A percentile compares a stretch with the other conserved stretches of the same genome.
These are phyloP conservation scores for Psidium guajava DNA, from an alignment of 345 rosid genomes.

Conservation along the genomic window DNA sequence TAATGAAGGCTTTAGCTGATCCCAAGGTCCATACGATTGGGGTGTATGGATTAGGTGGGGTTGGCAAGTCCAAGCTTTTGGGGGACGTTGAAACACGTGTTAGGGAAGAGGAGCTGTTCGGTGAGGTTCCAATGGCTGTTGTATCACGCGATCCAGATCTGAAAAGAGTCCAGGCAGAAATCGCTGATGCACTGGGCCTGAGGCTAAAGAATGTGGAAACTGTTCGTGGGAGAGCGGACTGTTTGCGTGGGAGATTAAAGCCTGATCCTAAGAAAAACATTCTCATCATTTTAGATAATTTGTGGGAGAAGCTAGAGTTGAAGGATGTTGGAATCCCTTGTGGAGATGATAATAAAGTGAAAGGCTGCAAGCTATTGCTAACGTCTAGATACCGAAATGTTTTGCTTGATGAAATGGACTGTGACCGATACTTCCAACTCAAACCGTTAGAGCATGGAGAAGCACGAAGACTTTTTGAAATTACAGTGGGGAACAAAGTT, in stretches of 20 bases:
- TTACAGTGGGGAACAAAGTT: neutral
- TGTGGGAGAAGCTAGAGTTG: slow-evolving; percentile 9
- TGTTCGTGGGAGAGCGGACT: neutral
- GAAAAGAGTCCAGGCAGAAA: slow-evolving; percentile 1
- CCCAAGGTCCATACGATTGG: neutral
- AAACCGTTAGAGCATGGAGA: no score
- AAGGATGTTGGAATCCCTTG: slow-evolving; percentile 9
- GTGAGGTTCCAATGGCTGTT: neutral
- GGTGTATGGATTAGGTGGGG: neutral
- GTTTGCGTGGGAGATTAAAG: neutral
- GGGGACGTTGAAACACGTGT: neutral
- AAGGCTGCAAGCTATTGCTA: slow-evolving; percentile 9
- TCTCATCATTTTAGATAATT: slow-evolving; percentile 15
- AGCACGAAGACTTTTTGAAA: slow-evolving; percentile 8
- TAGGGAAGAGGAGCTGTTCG: neutral
- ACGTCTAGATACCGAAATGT: slow-evolving; percentile 7
- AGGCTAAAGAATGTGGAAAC: neutral
- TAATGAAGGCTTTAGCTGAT: neutral
- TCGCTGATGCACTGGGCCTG: neutral
- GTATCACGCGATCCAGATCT: slow-evolving; percentile 1
- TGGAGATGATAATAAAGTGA: neutral
- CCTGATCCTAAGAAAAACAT: no score
- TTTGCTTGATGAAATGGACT: neutral
- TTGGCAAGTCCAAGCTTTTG: slow-evolving; percentile 6
- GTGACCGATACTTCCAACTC: neutral